These are phyloP conservation scores for Saxophila tyrrhenica DNA, from an alignment of 495 filamentous ascomycete species.

Conservation along the genomic window DNA sequence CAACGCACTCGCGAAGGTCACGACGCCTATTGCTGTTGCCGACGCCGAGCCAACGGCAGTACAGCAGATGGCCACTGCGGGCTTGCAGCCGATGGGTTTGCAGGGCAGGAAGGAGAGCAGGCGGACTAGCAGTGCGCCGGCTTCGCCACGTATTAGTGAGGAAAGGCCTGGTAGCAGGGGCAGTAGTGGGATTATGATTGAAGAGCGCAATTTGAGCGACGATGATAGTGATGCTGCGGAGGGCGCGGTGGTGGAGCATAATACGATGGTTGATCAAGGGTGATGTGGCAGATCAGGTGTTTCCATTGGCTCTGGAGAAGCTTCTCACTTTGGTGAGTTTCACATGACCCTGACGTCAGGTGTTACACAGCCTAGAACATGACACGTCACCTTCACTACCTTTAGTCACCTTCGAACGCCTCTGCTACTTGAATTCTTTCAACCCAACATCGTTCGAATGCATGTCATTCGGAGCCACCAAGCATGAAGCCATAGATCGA, in stretches of 20 bases:
- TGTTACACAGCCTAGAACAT: not conserved
- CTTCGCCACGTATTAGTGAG: not conserved
- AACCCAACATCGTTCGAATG: not conserved
- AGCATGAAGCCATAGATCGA: not conserved
- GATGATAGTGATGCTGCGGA: conserved; percentile 19
- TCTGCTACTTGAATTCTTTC: not conserved
- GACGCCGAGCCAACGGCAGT: conserved; percentile 21
- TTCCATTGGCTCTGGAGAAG: no score
- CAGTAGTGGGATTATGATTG: conserved; percentile 32
- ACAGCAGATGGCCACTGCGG: conserved; percentile 12
- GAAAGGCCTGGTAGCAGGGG: conserved; percentile 26
- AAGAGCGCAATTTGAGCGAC: conserved; percentile 32
- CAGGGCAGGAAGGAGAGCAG: conserved; percentile 13
- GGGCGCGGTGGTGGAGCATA: not conserved
- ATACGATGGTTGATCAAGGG: not conserved
- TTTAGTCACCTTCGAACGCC: not conserved
- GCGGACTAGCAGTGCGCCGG: conserved; percentile 10
- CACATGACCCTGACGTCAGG: no score
- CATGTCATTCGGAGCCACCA: not conserved
- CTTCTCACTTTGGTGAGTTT: no score
- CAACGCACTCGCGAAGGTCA: conserved; percentile 15
- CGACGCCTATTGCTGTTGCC: conserved; percentile 21
- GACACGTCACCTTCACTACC: not conserved
- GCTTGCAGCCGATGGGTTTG: conserved; percentile 15
- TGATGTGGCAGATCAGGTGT: not conserved